Evolutionary conservation across 73 alveolate species (phyloP), one percentile per base, ranked within the genome.

Genomic region (Paramecium sexaurelia): DNA sequence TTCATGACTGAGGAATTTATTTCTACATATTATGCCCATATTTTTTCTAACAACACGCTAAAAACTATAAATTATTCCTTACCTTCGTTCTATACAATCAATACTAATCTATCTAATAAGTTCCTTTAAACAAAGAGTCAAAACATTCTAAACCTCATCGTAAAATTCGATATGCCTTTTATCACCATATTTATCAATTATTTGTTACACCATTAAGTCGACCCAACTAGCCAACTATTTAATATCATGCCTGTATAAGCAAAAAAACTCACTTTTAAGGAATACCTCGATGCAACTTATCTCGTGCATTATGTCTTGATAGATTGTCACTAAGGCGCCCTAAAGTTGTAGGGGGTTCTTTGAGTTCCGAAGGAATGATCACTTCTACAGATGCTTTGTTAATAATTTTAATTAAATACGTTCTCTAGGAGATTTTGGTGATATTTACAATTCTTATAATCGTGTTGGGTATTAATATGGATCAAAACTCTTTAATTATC

Each of bases 1-100:
- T 78, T 26, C 13, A 78, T 39, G 19, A 78, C 73, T 24, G 43
- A 41, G 1, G 43, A 78, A 41, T 39, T 78, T 3, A 78, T 78
- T 22, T 78, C 90, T 11, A 45, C 68, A 45, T 78, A 78, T 78
- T 78, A 78, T 10, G 73, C 55, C 90, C 90, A 78, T 2, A 78
- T 78, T 32, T 43, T 78, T 13, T 78, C 90, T 24, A 78, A 43
- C 1, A 78, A 24, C 22, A 78, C 90, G 41, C 90, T 78, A 1
- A 27, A n/a, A n/a, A 3, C 35, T 3, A 13, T 73, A 35, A n/a
- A 15, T n/a, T 15, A 51, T 51, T n/a, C 2, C 15, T 51, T 69
- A 36, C 57, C 57, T 73, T 24, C 32, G 8, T 43, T 78, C 90
- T n/a, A 78, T 39, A 11, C 90, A 78, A 78, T 78, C 90, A 7